These are phyloP conservation scores for Elaeagnus macrophylla DNA, from an alignment of 306 rosid species.

Conservation along the genomic window DNA sequence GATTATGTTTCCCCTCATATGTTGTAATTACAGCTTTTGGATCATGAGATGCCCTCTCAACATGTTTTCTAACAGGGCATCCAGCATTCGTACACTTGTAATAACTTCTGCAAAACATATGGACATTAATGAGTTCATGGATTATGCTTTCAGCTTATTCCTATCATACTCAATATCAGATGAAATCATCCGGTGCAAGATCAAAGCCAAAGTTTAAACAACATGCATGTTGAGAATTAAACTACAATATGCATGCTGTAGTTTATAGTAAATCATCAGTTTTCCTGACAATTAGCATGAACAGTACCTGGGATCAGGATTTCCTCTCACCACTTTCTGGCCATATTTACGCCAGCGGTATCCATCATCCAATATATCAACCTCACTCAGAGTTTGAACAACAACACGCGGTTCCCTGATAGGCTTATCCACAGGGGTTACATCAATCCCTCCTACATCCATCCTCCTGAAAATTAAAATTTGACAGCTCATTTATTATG, in stretches of 20 bases:
- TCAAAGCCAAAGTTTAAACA: constrained; percentile 6
- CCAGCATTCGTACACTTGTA: constrained; percentile 93
- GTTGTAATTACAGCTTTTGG: constrained; percentile 97
- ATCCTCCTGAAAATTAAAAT: constrained; percentile 52
- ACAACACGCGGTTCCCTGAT: constrained; percentile 96
- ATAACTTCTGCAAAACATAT: constrained; percentile 65
- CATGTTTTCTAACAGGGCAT: constrained; percentile 93
- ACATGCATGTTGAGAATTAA: constrained; percentile 8
- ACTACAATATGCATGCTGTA: constrained; percentile 5
- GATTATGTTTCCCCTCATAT: constrained; percentile 92
- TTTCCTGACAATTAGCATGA: constrained; percentile 14
- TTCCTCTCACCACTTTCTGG: constrained; percentile 97
- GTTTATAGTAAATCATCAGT: not conserved
- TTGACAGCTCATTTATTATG: constrained; percentile 15
- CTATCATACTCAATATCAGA: not conserved
- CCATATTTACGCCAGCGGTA: constrained; percentile 99
- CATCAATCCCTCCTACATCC: constrained; percentile 60
- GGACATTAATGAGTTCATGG: constrained; percentile 12
- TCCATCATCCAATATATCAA: constrained; percentile 96
- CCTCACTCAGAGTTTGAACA: constrained; percentile 95
- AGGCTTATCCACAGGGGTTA: constrained; percentile 79
- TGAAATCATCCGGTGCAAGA: not conserved
- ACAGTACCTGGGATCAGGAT: constrained; percentile 91
- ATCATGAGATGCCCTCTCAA: constrained; percentile 96
- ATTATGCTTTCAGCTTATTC: constrained; percentile 2